These are phyloP conservation scores for Beauveria brongniartii DNA, from an alignment of 2,329 filamentous ascomycete genomes.

Conservation along the genomic window DNA sequence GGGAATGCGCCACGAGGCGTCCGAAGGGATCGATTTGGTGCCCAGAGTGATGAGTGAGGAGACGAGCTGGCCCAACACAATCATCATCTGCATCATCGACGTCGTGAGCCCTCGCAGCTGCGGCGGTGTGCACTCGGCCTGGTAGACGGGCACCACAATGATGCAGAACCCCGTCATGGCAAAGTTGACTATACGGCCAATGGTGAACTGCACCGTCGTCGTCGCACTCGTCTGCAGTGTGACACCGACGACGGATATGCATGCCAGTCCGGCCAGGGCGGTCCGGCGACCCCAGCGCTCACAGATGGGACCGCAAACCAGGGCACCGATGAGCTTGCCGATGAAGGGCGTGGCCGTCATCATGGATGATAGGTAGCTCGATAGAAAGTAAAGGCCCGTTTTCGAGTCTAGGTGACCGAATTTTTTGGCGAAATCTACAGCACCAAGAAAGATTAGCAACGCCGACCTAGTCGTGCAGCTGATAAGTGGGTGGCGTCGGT, in stretches of 20 bases:
- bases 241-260: slow-evolving; percentile 18
- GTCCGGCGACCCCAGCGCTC: slow-evolving; percentile 20
- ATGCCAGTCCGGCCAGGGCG: slow-evolving; percentile 16
- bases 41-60: slow-evolving; percentile 20
- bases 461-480: background rate
- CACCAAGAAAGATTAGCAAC: background rate
- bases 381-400: slow-evolving; percentile 13
- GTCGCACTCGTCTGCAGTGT: slow-evolving; percentile 21
- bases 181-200: slow-evolving; percentile 22
- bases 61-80: slow-evolving; percentile 19
- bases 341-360: slow-evolving; percentile 21
- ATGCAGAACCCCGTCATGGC: slow-evolving; percentile 25
- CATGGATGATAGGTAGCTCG: slow-evolving; percentile 17
- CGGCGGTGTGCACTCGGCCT: slow-evolving; percentile 19
- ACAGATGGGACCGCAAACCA: slow-evolving; percentile 14
- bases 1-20: slow-evolving; percentile 33
- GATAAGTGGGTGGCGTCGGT: background rate
- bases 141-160: slow-evolving; percentile 24
- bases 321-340: slow-evolving; percentile 14
- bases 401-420: slow-evolving; percentile 17
- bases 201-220: slow-evolving; percentile 21
- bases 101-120: slow-evolving; percentile 20
- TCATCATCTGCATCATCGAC: slow-evolving; percentile 22
- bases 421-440: slow-evolving; percentile 15
- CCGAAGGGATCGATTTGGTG: slow-evolving; percentile 17